Conservation (phyloP, 2,329 filamentous ascomycete genomes). For the Apiospora aurea region DNA sequence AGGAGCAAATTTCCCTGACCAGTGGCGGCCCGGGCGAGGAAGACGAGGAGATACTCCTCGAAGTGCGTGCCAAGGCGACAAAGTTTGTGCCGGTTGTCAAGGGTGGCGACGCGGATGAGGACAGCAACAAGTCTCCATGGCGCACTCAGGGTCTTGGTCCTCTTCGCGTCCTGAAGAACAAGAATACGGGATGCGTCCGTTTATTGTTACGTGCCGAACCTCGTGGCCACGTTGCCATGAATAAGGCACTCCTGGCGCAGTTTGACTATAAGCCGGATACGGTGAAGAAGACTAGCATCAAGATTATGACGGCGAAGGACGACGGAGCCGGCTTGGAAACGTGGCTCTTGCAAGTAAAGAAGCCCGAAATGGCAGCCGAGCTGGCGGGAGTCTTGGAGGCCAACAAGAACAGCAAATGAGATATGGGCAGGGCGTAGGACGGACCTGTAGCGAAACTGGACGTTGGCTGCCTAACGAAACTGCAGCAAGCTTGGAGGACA, state of each 20-base stretch:
- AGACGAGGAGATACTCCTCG: constrained; percentile 73
- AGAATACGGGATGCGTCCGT: constrained; percentile 70
- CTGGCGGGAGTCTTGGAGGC: constrained; percentile 59
- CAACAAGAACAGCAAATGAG: constrained; percentile 63
- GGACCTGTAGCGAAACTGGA: not conserved
- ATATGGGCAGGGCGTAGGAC: not conserved
- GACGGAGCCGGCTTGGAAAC: constrained; percentile 67
- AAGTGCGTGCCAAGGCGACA: constrained; percentile 74
- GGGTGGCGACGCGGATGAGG: constrained; percentile 52
- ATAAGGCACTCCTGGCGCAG: constrained; percentile 69
- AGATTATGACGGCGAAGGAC: constrained; percentile 63
- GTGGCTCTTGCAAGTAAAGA: constrained; percentile 77
- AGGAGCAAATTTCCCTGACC: constrained; percentile 75
- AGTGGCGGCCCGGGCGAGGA: constrained; percentile 73
- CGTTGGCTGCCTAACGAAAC: constrained; percentile 13
- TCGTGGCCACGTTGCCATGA: constrained; percentile 75
- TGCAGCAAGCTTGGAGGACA: constrained; percentile 5
- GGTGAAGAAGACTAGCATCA: constrained; percentile 59
- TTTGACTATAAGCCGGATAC: constrained; percentile 67
- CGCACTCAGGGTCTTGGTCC: constrained; percentile 73
- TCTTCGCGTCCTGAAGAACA: constrained; percentile 76
- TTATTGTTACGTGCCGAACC: constrained; percentile 79
- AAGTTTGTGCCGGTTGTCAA: constrained; percentile 59
- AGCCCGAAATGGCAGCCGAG: constrained; percentile 55
- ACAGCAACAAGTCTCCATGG: constrained; percentile 68